These are phyloP conservation scores for Elsinoe arachidis DNA, from an alignment of 2,329 filamentous ascomycete species.

Conservation along the genomic window DNA sequence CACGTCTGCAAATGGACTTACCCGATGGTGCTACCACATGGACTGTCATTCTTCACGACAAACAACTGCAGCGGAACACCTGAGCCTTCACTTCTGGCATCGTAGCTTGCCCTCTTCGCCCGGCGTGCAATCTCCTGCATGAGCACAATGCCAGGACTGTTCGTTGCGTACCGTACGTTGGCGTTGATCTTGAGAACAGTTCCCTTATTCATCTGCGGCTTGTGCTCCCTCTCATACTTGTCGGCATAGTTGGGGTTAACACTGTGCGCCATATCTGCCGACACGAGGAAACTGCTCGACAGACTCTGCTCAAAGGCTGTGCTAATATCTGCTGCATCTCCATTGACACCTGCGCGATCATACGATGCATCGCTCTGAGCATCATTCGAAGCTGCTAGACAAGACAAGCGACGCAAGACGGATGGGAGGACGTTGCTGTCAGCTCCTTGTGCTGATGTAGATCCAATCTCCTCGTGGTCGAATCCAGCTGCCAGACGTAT, in stretches of 20 bases:
- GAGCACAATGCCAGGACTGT: conserved; percentile 87
- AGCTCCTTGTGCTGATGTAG: conserved; percentile 83
- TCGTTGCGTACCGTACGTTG: conserved; percentile 93
- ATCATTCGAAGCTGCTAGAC: conserved; percentile 56
- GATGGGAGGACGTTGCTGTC: conserved; percentile 85
- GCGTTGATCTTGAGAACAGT: conserved; percentile 97
- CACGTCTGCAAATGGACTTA: neutral
- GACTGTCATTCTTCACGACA: conserved; percentile 89
- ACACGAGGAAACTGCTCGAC: conserved; percentile 83
- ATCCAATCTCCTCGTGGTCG: conserved; percentile 96
- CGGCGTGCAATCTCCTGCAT: conserved; percentile 72
- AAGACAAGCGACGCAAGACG: conserved; percentile 76
- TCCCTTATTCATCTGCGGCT: conserved; percentile 92
- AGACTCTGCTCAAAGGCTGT: conserved; percentile 93
- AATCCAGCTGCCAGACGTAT: conserved; percentile 93
- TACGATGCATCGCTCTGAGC: conserved; percentile 55
- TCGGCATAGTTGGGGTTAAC: conserved; percentile 89
- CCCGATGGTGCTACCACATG: conserved; percentile 92
- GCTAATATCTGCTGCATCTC: conserved; percentile 39
- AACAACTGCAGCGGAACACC: conserved; percentile 89
- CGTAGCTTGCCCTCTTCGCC: conserved; percentile 39
- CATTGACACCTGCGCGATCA: conserved; percentile 43
- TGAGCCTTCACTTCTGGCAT: conserved; percentile 42
- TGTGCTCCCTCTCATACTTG: conserved; percentile 87
- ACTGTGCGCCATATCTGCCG: conserved; percentile 94